Conservation (phyloP, 169 alveolate species). For the Eimeria zaria region DNA sequence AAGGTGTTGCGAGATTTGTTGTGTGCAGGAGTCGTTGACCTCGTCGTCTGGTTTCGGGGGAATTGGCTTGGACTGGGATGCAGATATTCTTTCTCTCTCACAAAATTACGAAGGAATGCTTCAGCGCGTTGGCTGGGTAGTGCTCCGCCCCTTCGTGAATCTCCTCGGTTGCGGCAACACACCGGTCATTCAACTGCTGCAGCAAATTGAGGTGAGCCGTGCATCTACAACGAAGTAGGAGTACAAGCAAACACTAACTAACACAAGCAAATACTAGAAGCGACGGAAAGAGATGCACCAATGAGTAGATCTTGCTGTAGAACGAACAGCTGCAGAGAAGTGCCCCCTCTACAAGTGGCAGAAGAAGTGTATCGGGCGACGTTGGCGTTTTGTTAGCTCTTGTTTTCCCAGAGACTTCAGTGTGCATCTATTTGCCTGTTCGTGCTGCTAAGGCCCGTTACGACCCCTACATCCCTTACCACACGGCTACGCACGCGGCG, state of each 20-base stretch:
- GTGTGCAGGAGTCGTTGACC: not conserved
- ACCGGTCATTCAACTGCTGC: slow-evolving; percentile 29
- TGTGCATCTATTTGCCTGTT: not conserved
- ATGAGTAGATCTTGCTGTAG: not conserved
- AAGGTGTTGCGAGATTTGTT: not conserved
- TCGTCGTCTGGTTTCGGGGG: not conserved
- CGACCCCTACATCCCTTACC: slow-evolving; percentile 86
- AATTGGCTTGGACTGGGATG: slow-evolving; percentile 50
- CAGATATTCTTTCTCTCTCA: slow-evolving; percentile 19
- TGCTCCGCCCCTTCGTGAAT: slow-evolving; percentile 54
- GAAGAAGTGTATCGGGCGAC: not conserved
- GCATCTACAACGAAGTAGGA: not conserved
- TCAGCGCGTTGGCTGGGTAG: slow-evolving; percentile 55
- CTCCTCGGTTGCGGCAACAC: slow-evolving; percentile 30
- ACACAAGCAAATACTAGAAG: not conserved
- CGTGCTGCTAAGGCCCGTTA: not conserved
- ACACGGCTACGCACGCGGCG: slow-evolving; percentile 88
- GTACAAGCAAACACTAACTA: not conserved
- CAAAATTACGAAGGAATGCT: slow-evolving; percentile 47
- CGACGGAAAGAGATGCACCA: not conserved
- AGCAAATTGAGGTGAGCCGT: slow-evolving; percentile 38
- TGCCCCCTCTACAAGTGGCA: not conserved
- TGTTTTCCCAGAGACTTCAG: not conserved
- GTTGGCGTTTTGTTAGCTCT: not conserved
- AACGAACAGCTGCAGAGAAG: not conserved